phyloP scores from a whole-genome alignment of 495 filamentous ascomycete genomes.

The Sporormia fimetaria region DNA sequence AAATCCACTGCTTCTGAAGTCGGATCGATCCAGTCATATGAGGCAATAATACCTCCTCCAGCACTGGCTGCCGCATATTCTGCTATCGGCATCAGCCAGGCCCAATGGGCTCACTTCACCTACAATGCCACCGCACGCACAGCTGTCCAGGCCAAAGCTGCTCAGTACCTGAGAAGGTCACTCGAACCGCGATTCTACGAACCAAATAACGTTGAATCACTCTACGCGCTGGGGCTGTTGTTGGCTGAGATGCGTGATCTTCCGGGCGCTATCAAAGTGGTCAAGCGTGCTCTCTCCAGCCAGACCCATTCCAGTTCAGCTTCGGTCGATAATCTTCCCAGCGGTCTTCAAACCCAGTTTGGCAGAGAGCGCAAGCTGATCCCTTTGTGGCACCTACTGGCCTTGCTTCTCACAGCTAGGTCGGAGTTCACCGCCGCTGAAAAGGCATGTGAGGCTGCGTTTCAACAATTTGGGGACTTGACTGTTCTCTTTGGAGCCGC shows the following conservation, averaged over 20 bases:
- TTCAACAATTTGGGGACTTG: conserved; percentile 60
- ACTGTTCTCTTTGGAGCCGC: conserved; percentile 27
- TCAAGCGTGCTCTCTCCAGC: conserved; percentile 53
- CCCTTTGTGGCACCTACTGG: conserved; percentile 75
- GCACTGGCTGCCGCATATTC: conserved; percentile 60
- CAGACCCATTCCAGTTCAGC: too few relatives aligned
- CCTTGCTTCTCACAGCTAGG: conserved; percentile 71
- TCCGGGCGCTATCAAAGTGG: conserved; percentile 60
- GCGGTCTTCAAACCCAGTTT: conserved; percentile 30
- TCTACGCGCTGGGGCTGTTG: conserved; percentile 68
- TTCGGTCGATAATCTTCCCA: too few relatives aligned
- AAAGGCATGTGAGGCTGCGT: conserved; percentile 74
- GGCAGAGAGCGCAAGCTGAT: conserved; percentile 46
- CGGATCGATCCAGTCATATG: conserved; percentile 2
- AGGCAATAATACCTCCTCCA: conserved; percentile 35
- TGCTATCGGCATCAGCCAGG: conserved; percentile 70
- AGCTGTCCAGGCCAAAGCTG: conserved; percentile 59
- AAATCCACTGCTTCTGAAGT: conserved; percentile 9
- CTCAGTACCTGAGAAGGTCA: conserved; percentile 59
- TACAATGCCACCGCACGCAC: conserved; percentile 56
- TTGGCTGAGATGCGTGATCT: conserved; percentile 73
- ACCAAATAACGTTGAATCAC: conserved; percentile 52
- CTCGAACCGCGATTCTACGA: conserved; percentile 51
- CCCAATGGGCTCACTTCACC: conserved; percentile 75
- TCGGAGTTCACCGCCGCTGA: conserved; percentile 73